Percentiles rank a stretch among this genome's conserved stretches.
These are phyloP conservation scores for Purshia tridentata DNA, from an alignment of 306 rosid genomes.

Conservation along the genomic window DNA sequence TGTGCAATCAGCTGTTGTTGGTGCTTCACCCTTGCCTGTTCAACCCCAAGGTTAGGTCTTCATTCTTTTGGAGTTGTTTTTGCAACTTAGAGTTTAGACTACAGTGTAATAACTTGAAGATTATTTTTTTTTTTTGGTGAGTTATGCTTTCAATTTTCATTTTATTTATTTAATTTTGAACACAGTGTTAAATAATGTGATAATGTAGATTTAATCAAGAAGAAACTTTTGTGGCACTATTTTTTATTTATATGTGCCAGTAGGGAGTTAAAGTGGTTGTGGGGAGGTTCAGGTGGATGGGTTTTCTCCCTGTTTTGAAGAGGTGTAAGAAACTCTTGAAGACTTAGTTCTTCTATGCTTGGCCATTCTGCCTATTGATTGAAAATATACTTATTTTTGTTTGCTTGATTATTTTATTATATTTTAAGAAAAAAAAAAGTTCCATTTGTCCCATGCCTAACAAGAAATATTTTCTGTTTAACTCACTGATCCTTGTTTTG, in stretches of 20 bases:
- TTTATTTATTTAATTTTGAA: background rate
- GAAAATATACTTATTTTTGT: background rate
- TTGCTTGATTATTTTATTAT: background rate
- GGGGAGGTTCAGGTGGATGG: background rate
- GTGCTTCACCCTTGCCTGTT: conserved; percentile 41
- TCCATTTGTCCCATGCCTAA: background rate
- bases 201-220: background rate
- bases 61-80: conserved; percentile 14
- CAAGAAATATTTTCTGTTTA: background rate
- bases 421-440: background rate
- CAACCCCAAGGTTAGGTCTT: conserved; percentile 46
- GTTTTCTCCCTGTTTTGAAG: background rate
- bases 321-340: background rate
- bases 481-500: conserved; percentile 11
- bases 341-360: background rate
- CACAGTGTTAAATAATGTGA: background rate
- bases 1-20: conserved; percentile 29
- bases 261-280: background rate
- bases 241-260: background rate
- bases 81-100: background rate
- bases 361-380: background rate
- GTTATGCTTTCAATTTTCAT: background rate
- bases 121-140: background rate
- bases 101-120: background rate
- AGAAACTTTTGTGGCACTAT: background rate